Base-by-base conservation (phyloP, 495 filamentous ascomycete species). In the Ascodesmis nigricans region DNA sequence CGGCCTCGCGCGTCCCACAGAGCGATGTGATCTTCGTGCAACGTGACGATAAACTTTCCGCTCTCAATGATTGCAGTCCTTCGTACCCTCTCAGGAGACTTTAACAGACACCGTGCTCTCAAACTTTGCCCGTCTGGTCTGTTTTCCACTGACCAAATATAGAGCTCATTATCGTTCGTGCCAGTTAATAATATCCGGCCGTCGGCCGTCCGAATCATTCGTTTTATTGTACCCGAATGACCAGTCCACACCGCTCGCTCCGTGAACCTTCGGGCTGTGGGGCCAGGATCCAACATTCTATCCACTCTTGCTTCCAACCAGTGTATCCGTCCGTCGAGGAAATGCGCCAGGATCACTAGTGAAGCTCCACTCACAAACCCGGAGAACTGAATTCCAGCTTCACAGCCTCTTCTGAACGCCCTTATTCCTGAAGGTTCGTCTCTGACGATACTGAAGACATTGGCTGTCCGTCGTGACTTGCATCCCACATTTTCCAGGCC, bases 101-200 rank as follows among this genome's bases (percentile, higher is more conserved):
- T 25, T 6, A 11, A 11, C 6, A 25, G 23, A 11, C 23, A 11
- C 31, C 13, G 67, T 65, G 13, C 57, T 59, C 20, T 42, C 55
- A 51, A 40, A 53, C 36, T 38, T 55, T 44, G 26, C 58, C 55
- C 91, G n/a, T n/a, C n/a, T n/a, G n/a, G n/a, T n/a, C n/a, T n/a
- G n/a, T n/a, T n/a, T n/a, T n/a, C n/a, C n/a, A n/a, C 80, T 31
- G 62, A 69, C 84, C 84, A 95, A 11, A 92, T 67, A 40, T 82
- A 67, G 17, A 73, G 71, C 54, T 90, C 73, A 43, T 79, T 74
- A 16, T 76, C 59, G 36, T 72, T 63, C 0, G 84, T 90, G 19
- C 80, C 63, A 5, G 84, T 91, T 19, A 90, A 64, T 19, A 91
- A 60, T 8, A 77, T 76, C 39, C 71, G 62, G 3, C 84, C 84